Conservation (phyloP, 169 alveolate species). For the Plasmodium vinckei region DNA sequence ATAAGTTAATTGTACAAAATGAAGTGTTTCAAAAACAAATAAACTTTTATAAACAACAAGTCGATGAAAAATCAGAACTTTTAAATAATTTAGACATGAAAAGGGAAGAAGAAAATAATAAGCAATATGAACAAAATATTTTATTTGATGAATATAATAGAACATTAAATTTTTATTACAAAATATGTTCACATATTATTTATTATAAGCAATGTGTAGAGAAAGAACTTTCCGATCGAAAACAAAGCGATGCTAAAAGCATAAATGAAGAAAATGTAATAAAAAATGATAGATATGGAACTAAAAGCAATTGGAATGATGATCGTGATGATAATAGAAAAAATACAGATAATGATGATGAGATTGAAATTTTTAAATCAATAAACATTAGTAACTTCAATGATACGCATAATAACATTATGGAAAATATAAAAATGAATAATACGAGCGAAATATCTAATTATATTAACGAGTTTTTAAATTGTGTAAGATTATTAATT, state of each 20-base stretch:
- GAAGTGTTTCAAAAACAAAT: slow-evolving; percentile 57
- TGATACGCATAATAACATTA: background rate
- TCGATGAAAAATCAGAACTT: slow-evolving; percentile 47
- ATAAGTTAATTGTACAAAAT: slow-evolving; percentile 53
- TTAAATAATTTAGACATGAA: slow-evolving; percentile 36
- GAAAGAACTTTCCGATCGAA: slow-evolving; percentile 19
- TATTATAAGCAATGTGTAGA: slow-evolving; percentile 54
- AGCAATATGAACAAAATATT: slow-evolving; percentile 32
- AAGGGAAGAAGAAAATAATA: slow-evolving; percentile 10
- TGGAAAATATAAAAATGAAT: slow-evolving; percentile 13
- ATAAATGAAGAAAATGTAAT: too few species aligned
- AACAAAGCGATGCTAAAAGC: background rate
- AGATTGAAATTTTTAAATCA: slow-evolving; percentile 1
- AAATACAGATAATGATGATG: background rate
- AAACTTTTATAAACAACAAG: slow-evolving; percentile 48
- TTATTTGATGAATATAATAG: slow-evolving; percentile 41
- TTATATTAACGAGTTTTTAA: slow-evolving; percentile 51
- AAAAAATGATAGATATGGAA: background rate
- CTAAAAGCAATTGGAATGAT: background rate
- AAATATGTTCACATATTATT: slow-evolving; percentile 54
- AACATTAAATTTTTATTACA: slow-evolving; percentile 34
- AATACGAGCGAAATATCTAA: slow-evolving; percentile 39
- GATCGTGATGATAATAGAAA: background rate
- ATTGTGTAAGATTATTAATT: slow-evolving; percentile 39
- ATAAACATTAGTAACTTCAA: background rate